phyloP scores from a whole-genome alignment of 257 asterid genomes.

The Przewalskia tangutica region DNA sequence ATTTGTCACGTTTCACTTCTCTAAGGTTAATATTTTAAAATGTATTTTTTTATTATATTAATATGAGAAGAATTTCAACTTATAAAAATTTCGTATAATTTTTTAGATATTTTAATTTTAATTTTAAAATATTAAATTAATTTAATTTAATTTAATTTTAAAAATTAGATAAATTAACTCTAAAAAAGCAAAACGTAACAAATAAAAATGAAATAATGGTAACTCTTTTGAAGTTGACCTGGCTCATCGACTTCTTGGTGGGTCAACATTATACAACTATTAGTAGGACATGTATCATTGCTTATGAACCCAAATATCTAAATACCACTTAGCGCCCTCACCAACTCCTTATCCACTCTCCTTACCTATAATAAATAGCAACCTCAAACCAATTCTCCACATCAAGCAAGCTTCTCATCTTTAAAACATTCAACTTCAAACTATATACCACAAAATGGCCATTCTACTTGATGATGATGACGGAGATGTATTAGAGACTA shows the following conservation, averaged over 20 bases:
- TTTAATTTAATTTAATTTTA: too few relatives aligned
- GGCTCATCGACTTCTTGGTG: background rate
- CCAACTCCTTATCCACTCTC: background rate
- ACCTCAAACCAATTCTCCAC: background rate
- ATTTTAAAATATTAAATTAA: too few relatives aligned
- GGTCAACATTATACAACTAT: background rate
- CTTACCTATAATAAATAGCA: background rate
- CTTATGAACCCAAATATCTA: background rate
- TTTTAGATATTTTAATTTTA: too few relatives aligned
- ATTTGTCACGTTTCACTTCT: too few relatives aligned
- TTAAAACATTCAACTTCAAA: background rate
- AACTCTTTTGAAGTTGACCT: background rate
- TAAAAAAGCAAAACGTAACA: too few relatives aligned
- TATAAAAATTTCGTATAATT: too few relatives aligned
- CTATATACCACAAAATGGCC: background rate
- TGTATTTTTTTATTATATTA: too few relatives aligned
- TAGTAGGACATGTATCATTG: background rate
- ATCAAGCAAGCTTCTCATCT: background rate
- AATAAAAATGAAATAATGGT: too few relatives aligned
- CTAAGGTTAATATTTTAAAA: too few relatives aligned
- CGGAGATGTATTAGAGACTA: constrained; percentile 38
- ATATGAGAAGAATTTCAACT: too few relatives aligned
- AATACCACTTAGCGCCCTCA: background rate
- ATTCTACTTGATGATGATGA: constrained; percentile 8
- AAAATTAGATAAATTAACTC: too few relatives aligned